Evolutionary conservation across 371 early-diverging fungal species (phyloP), one percentile per base, ranked within the genome.

Genomic region (Mortierella sp.): DNA sequence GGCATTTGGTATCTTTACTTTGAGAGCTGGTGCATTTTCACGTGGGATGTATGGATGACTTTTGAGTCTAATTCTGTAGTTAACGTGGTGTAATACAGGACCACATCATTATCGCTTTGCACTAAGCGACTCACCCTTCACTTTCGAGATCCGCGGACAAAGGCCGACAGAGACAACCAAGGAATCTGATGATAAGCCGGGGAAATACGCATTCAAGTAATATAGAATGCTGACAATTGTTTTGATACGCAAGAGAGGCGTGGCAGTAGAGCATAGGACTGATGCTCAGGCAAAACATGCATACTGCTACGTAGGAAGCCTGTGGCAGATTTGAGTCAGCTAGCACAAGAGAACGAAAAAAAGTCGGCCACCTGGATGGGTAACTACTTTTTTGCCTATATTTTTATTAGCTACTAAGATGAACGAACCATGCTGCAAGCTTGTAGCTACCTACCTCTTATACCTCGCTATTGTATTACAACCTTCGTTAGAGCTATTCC

Each of bases 331-430:
- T 39, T 69, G 42, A 69, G 62, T 27, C 47, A 41, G 3, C 14
- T 50, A 12, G 55, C 28, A 15, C 24, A 19, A 1, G 51, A 46
- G 39, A 11, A n/a, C 6, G 56, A 60, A 6, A 69, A 69, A 30
- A 69, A 69, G 14, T 61, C 69, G 2, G 69, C 69, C 4, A 69
- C 69, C 2, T 69, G 69, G 69, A 69, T 69, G 69, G 69, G 68
- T 68, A 68, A 32, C 12, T 31, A 12, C 12, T 9, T 24, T 7
- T 8, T 60, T 41, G 21, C 30, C 23, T 41, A n/a, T n/a, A n/a
- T n/a, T n/a, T n/a, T n/a, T n/a, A n/a, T n/a, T n/a, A n/a, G n/a
- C n/a, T n/a, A n/a, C n/a, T n/a, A n/a, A n/a, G n/a, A n/a, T n/a
- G n/a, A n/a, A n/a, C n/a, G n/a, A n/a, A n/a, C n/a, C n/a, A n/a